A percentile compares a stretch with the other conserved stretches of the same genome.
Conservation (phyloP, 495 filamentous ascomycete species). For the Talaromyces borbonicus region DNA sequence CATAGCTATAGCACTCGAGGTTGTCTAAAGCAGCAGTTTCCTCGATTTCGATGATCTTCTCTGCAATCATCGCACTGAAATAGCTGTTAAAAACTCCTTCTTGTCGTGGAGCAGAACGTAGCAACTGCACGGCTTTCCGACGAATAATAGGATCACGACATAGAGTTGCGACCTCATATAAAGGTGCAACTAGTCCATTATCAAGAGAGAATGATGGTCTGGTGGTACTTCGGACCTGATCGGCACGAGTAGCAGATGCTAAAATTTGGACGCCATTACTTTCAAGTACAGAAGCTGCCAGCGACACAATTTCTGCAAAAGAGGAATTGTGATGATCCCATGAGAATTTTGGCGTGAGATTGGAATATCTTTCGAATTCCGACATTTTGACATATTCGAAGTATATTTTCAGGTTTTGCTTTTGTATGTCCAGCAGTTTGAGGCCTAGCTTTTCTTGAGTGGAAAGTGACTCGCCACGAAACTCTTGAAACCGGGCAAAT, state of each 20-base stretch:
- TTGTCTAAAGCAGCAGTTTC: constrained; percentile 24
- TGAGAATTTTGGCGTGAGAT: background rate
- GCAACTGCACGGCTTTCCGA: constrained; percentile 44
- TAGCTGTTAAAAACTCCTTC: constrained; percentile 58
- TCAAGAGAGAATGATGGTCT: constrained; percentile 16
- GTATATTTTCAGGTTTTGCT: constrained; percentile 6
- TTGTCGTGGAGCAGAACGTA: constrained; percentile 42
- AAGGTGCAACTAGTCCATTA: constrained; percentile 41
- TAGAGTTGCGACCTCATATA: constrained; percentile 48
- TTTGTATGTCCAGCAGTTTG: constrained; percentile 12
- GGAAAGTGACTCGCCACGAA: constrained; percentile 8
- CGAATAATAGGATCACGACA: constrained; percentile 48
- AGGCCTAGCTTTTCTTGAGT: constrained; percentile 12
- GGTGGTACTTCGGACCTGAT: no score
- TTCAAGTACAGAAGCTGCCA: constrained; percentile 14
- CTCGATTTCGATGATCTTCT: constrained; percentile 47
- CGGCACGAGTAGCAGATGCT: no score
- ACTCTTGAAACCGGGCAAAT: constrained; percentile 11
- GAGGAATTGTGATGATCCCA: constrained; percentile 15
- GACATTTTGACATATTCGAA: constrained; percentile 3
- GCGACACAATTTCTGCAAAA: constrained; percentile 17
- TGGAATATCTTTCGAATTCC: background rate
- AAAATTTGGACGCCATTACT: background rate
- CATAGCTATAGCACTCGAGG: background rate
- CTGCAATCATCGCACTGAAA: constrained; percentile 41